Evolutionary conservation across 148 eudicot genomes (phyloP), one percentile per base, ranked within the genome.

Genomic region (Rhododendron ferrugineum): DNA sequence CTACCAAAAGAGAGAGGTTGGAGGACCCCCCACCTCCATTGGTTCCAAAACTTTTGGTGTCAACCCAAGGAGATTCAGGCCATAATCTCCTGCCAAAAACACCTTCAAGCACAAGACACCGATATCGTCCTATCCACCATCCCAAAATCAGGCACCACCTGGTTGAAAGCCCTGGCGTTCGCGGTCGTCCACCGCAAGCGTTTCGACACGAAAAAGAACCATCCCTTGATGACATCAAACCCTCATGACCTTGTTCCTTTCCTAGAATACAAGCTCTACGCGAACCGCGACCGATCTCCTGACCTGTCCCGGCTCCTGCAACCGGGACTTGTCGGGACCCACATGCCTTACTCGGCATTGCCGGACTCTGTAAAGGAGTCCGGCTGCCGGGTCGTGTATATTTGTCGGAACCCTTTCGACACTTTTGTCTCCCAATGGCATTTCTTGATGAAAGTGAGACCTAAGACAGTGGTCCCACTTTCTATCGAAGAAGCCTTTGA

Each of bases 231-330:
- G 78, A 81, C 85, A 32, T 83, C 86, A 74, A 92, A 91, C 87
- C 92, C 95, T n/a, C 95, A 94, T 84, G 92, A 89, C 5, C 94
- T 94, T 42, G 95, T 94, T 0, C 93, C 93, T 3, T 94, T 92
- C 78, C 85, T 94, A 2, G 95, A 91, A 86, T 88, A 89, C 82
- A 89, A 90, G 30, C 73, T 92, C 7, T 92, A 87, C 66, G 89
- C 92, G 11, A 79, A 82, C 15, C 74, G 50, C 47, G 3, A 74
- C 11, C 50, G 84, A 40, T 16, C 84, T 37, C 92, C 90, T 5
- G 85, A 89, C 26, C 72, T 89, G 34, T 40, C 86, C 3, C 3
- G 3, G 23, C 82, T 85, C 28, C 62, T 82, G 11, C 79, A 86
- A 8, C 92, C 93, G 2, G 83, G 89, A 32, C 86, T 94, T 26